Evolutionary conservation across 2,329 filamentous ascomycete genomes (phyloP).

Genomic region (Pyrenochaeta sp.): DNA sequence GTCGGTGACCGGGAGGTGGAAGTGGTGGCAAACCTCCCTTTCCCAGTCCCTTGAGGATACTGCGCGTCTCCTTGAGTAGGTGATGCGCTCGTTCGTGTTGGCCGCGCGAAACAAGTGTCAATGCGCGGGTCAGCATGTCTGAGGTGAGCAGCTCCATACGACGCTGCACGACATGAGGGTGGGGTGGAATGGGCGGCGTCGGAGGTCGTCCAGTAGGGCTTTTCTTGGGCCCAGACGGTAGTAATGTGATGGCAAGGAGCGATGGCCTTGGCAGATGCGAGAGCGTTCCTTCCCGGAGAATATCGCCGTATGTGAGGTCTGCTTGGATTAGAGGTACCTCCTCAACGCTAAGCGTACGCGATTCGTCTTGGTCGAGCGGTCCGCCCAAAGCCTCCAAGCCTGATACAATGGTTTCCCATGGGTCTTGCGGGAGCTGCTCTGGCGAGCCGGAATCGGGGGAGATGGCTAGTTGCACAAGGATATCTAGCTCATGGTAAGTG

Average conservation of each 20-base stretch:
- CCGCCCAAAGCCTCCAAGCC: constrained; percentile 93
- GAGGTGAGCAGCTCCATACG: constrained; percentile 98
- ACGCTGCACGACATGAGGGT: constrained; percentile 92
- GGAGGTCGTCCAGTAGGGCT: constrained; percentile 62
- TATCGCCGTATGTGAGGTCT: constrained; percentile 91
- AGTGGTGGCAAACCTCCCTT: constrained; percentile 94
- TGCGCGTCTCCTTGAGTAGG: constrained; percentile 89
- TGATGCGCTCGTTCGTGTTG: constrained; percentile 95
- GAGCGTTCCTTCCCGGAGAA: constrained; percentile 85
- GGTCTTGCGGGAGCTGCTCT: constrained; percentile 88
- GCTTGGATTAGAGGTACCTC: constrained; percentile 95
- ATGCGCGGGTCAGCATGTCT: constrained; percentile 92
- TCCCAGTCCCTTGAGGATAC: constrained; percentile 92
- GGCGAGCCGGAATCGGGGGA: constrained; percentile 82
- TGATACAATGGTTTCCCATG: constrained; percentile 97
- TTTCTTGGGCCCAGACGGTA: constrained; percentile 73
- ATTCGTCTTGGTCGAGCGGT: constrained; percentile 83
- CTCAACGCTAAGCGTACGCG: constrained; percentile 84
- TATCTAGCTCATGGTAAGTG: constrained; percentile 43
- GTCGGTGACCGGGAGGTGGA: constrained; percentile 65
- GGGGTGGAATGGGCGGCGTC: constrained; percentile 83
- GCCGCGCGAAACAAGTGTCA: constrained; percentile 88
- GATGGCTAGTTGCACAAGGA: constrained; percentile 84
- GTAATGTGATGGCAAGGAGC: constrained; percentile 92
- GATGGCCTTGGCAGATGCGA: constrained; percentile 90